Percentiles rank a stretch among this genome's conserved stretches.
These are phyloP conservation scores for Fusarium stilboides DNA, from an alignment of 2,329 filamentous ascomycete genomes.

Conservation along the genomic window DNA sequence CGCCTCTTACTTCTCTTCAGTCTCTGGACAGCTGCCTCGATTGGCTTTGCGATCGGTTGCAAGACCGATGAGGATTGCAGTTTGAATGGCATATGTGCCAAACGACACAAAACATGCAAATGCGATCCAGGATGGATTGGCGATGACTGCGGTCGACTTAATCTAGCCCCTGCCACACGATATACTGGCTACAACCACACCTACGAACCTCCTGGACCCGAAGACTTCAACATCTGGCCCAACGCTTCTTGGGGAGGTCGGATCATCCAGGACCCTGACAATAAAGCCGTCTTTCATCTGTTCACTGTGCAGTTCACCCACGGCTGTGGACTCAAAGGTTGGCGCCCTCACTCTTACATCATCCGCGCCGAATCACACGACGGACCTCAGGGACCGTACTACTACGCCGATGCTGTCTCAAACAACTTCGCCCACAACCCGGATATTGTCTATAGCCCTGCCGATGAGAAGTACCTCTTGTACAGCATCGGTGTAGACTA, in stretches of 20 bases:
- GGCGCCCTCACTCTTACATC: slow-evolving; percentile 62
- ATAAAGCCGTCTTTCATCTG: slow-evolving; percentile 60
- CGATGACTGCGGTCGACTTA: slow-evolving; percentile 61
- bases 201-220: slow-evolving; percentile 52
- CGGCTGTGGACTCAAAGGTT: slow-evolving; percentile 63
- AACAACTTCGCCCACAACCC: slow-evolving; percentile 64
- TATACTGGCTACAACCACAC: slow-evolving; percentile 64
- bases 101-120: slow-evolving; percentile 23
- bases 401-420: slow-evolving; percentile 58
- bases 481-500: slow-evolving; percentile 59
- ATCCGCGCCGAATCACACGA: slow-evolving; percentile 61
- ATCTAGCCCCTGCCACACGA: slow-evolving; percentile 59
- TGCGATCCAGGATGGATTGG: slow-evolving; percentile 62
- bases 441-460: slow-evolving; percentile 60
- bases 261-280: slow-evolving; percentile 60
- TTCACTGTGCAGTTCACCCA: slow-evolving; percentile 62
- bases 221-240: slow-evolving; percentile 6
- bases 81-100: slow-evolving; percentile 51
- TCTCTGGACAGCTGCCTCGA: background rate
- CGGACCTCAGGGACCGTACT: slow-evolving; percentile 62
- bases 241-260: slow-evolving; percentile 66
- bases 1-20: background rate
- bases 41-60: slow-evolving; percentile 12
- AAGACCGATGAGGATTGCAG: slow-evolving; percentile 51
- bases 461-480: slow-evolving; percentile 61